Evolutionary conservation across 805 yeast genomes (phyloP).

Genomic region (Ogataea methanolica): DNA sequence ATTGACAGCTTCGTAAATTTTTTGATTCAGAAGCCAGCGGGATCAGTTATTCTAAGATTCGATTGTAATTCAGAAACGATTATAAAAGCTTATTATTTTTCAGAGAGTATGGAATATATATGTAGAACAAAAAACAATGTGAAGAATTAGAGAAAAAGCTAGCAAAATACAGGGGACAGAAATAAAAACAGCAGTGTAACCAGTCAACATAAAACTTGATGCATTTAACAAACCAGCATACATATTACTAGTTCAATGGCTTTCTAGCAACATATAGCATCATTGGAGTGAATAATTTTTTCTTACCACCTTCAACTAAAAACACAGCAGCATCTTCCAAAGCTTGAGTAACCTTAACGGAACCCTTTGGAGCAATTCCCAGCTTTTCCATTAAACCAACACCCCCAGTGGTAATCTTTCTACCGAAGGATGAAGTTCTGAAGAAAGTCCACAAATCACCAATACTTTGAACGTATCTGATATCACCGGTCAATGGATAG

Average conservation of each 20-base stretch:
- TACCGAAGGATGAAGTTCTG: constrained; percentile 85
- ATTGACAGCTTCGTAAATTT: not conserved
- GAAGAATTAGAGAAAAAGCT: not conserved
- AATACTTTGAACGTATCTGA: constrained; percentile 77
- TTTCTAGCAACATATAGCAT: constrained; percentile 86
- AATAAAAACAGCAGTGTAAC: not conserved
- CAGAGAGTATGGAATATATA: too few species aligned
- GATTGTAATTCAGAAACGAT: too few species aligned
- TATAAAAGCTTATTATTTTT: too few species aligned
- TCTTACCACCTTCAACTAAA: constrained; percentile 87
- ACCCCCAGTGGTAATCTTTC: constrained; percentile 74
- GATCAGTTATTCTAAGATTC: too few species aligned
- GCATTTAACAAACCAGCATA: not conserved
- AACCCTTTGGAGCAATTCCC: constrained; percentile 91
- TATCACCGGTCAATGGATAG: constrained; percentile 93
- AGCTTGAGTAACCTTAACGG: constrained; percentile 83
- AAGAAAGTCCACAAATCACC: constrained; percentile 77
- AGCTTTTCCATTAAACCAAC: constrained; percentile 79
- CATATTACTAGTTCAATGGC: constrained; percentile 42
- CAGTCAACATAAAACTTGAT: not conserved
- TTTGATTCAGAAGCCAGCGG: too few species aligned
- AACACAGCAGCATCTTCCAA: constrained; percentile 96
- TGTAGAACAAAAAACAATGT: too few species aligned
- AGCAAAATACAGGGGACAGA: not conserved
- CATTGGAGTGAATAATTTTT: constrained; percentile 95